These are phyloP conservation scores for Aspergillus sclerotioniger DNA, from an alignment of 495 filamentous ascomycete genomes.

Conservation along the genomic window DNA sequence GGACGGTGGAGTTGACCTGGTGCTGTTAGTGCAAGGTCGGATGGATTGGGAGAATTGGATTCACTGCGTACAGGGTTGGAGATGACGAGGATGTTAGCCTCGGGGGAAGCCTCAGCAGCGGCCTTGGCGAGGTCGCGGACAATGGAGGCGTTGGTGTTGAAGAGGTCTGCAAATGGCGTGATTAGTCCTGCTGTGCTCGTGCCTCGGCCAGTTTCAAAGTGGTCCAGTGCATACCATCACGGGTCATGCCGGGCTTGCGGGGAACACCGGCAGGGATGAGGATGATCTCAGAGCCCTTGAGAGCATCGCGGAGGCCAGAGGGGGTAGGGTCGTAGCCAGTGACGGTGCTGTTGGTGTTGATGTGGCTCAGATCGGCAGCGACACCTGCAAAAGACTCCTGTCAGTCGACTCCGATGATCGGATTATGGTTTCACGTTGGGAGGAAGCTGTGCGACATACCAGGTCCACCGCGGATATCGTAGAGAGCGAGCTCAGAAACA, in stretches of 20 bases:
- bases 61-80: conserved; percentile 74
- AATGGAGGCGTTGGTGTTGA: conserved; percentile 99
- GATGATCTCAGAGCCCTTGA: conserved; percentile 87
- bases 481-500: conserved; percentile 88
- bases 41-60: not conserved
- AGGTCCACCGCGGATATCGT: conserved; percentile 93
- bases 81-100: conserved; percentile 96
- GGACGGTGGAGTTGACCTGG: conserved; percentile 92
- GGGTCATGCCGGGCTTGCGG: conserved; percentile 99
- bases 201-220: not conserved
- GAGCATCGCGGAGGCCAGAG: conserved; percentile 68
- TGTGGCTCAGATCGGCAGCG: conserved; percentile 94
- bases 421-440: not conserved
- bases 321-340: conserved; percentile 80
- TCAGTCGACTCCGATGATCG: conserved; percentile 11
- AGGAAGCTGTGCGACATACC: conserved; percentile 56
- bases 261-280: conserved; percentile 98
- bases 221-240: conserved; percentile 61
- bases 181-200: conserved; percentile 6
- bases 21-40: conserved; percentile 7
- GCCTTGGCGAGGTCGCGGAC: conserved; percentile 98
- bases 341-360: conserved; percentile 97
- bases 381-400: conserved; percentile 61
- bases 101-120: conserved; percentile 78
- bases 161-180: conserved; percentile 63